Conservation (phyloP, 768 basidiomycete species). For the Serpula lacrymans region DNA sequence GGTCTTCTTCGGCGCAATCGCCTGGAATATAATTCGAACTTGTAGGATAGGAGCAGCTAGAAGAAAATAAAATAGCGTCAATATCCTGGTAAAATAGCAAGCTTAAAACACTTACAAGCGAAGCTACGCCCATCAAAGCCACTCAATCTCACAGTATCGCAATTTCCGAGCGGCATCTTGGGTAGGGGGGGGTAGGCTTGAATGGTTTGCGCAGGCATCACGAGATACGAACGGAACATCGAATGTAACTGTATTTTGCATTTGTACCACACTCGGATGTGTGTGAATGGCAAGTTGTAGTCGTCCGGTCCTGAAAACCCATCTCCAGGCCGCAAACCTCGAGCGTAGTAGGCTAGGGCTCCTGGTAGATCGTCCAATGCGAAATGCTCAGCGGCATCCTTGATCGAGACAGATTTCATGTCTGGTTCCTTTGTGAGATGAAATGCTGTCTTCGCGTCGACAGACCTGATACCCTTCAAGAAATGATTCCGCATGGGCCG, state of each 20-base stretch:
- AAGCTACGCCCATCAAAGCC: too few species aligned
- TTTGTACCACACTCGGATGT: conserved; percentile 6
- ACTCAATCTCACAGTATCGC: too few species aligned
- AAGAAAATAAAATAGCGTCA: too few species aligned
- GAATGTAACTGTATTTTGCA: conserved; percentile 7
- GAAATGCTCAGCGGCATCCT: conserved; percentile 17
- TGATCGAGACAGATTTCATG: neutral
- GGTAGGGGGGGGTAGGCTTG: conserved; percentile 14
- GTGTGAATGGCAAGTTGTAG: conserved; percentile 4
- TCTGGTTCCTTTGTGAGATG: neutral
- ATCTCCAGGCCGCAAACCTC: too few species aligned
- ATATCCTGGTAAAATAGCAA: too few species aligned
- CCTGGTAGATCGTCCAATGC: conserved; percentile 20
- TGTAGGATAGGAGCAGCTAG: too few species aligned
- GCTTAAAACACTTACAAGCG: too few species aligned
- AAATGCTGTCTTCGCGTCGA: neutral
- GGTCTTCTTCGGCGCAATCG: too few species aligned
- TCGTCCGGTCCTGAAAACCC: conserved; percentile 2
- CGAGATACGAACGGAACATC: neutral
- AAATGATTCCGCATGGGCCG: conserved; percentile 5
- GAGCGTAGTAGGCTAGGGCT: conserved; percentile 13
- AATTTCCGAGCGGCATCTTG: too few species aligned
- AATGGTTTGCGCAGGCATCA: conserved; percentile 6
- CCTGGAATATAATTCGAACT: too few species aligned
- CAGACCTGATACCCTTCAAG: neutral